phyloP scores from a whole-genome alignment of 257 asterid species.

The Lithospermum erythrorhizon region DNA sequence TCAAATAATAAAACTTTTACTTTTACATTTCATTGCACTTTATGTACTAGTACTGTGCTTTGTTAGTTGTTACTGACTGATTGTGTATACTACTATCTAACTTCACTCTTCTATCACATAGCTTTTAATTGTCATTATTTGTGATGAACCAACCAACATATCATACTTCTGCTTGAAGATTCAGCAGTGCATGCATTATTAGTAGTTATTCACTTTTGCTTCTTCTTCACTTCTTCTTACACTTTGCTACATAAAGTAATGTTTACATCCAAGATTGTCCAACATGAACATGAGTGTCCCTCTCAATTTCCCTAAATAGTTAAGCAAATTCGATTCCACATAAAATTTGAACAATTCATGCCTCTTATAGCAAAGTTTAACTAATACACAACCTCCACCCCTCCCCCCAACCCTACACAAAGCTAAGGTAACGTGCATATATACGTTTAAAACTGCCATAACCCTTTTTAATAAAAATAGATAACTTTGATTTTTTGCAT shows the following conservation, averaged over 20 bases:
- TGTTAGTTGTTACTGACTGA: constrained; percentile 5
- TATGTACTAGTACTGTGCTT: constrained; percentile 3
- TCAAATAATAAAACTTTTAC: constrained; percentile 31
- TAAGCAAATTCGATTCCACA: too few species aligned
- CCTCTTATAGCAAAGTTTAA: constrained; percentile 1
- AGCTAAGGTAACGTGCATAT: too few species aligned
- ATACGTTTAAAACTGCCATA: too few species aligned
- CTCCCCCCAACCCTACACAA: too few species aligned
- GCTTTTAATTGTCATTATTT: not conserved
- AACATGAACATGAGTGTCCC: too few species aligned
- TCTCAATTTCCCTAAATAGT: too few species aligned
- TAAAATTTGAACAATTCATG: not conserved
- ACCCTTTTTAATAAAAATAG: too few species aligned
- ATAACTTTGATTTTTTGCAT: too few species aligned
- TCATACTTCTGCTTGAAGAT: not conserved
- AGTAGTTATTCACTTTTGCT: not conserved
- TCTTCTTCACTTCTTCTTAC: not conserved
- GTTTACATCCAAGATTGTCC: too few species aligned
- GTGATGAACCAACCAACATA: not conserved
- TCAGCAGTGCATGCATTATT: constrained; percentile 3
- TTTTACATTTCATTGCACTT: constrained; percentile 15
- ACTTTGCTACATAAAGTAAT: not conserved
- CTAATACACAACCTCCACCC: too few species aligned
- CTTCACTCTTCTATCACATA: not conserved
- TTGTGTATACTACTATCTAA: not conserved